Evolutionary conservation across 495 filamentous ascomycete species (phyloP), one percentile per base, ranked within the genome.

Genomic region (Clavariopsis aquatica): DNA sequence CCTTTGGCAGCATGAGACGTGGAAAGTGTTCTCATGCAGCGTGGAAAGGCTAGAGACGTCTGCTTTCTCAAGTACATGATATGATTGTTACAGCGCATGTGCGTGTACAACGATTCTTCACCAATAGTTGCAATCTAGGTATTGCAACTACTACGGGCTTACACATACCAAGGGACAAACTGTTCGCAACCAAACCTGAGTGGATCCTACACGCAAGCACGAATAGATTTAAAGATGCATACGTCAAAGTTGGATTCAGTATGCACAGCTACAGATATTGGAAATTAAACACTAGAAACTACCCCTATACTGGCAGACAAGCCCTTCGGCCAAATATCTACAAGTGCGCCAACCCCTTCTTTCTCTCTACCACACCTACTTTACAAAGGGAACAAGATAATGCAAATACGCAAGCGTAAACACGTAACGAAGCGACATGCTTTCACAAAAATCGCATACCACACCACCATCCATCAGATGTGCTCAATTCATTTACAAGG

Each of bases 221-320:
- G n/a, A n/a, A n/a, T n/a, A n/a, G n/a, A n/a, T n/a, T n/a, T n/a
- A 34, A 34, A 12, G 12, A 34, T 34, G n/a, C 20, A 41, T 13
- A 45, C 2, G 6, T 10, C 15, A 45, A 45, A 34, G 31, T 27
- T 22, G 22, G 38, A 43, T 43, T 43, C 31, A 24, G 19, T 57
- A 57, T 27, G 29, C 54, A 43, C 8, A n/a, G n/a, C 38, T 10
- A 43, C 38, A 43, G n/a, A 9, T 43, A 43, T n/a, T 43, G 41
- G 36, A 64, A 65, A 66, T 66, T 66, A 66, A 49, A 66, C 63
- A 66, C 56, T 66, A 66, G 57, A 43, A 43, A 43, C 38, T 10
- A 43, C 38, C 55, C 49, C 34, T 28, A 45, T 57, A 57, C 8
- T 7, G 23, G 6, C 9, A 34, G 49, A 43, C 38, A 19, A 24